phyloP scores from a whole-genome alignment of 257 asterid genomes.

The Avicennia marina region DNA sequence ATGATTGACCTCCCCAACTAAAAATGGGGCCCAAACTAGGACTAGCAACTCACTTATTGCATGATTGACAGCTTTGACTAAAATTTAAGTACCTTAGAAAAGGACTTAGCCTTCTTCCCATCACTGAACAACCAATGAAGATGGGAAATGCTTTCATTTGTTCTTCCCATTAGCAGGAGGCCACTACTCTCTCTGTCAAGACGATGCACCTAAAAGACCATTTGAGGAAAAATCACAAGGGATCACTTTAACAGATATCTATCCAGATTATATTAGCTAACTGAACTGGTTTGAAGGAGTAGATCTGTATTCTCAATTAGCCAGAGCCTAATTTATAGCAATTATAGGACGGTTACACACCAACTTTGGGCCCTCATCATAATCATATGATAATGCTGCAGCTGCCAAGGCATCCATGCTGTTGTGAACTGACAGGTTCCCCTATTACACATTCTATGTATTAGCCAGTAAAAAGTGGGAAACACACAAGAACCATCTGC shows the following conservation, averaged over 20 bases:
- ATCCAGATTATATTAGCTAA: slow-evolving; percentile 1
- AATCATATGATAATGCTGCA: slow-evolving; percentile 82
- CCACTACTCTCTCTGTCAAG: slow-evolving; percentile 98
- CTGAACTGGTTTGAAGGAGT: neutral
- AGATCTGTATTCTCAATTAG: neutral
- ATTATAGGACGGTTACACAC: slow-evolving; percentile 31
- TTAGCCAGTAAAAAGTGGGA: slow-evolving; percentile 17
- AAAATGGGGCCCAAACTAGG: neutral
- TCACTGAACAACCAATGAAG: slow-evolving; percentile 74
- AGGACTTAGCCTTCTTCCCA: slow-evolving; percentile 42
- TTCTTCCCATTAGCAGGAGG: slow-evolving; percentile 86
- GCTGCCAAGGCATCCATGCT: slow-evolving; percentile 99
- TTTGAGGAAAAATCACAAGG: slow-evolving; percentile 10
- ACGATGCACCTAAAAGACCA: slow-evolving; percentile 70
- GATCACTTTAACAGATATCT: neutral
- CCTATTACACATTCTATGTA: slow-evolving; percentile 35
- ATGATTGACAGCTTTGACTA: slow-evolving; percentile 10
- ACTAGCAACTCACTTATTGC: slow-evolving; percentile 1
- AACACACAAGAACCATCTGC: slow-evolving; percentile 1
- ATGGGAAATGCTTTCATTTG: slow-evolving; percentile 69
- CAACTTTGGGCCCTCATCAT: slow-evolving; percentile 88
- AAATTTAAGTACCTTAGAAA: slow-evolving; percentile 50
- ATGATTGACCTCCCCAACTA: neutral
- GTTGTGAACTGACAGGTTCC: slow-evolving; percentile 75
- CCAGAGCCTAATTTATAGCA: neutral